These are phyloP conservation scores for Yarrowia hollandica DNA, from an alignment of 805 yeast species.

Conservation along the genomic window DNA sequence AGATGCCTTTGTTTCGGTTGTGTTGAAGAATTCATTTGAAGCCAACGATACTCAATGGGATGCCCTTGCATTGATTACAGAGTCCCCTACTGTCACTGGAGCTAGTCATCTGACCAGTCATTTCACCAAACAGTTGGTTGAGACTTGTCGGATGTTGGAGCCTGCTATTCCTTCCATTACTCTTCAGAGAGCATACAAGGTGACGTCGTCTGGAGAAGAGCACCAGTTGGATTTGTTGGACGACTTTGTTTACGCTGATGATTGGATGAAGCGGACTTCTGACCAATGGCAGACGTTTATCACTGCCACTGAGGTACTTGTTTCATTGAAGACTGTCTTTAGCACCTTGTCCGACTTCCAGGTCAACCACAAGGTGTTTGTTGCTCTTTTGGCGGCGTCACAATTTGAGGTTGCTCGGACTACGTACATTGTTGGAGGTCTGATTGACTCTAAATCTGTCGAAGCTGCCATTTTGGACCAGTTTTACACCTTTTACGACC, in stretches of 20 bases:
- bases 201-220: background rate
- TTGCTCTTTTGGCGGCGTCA: slow-evolving; percentile 34
- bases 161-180: slow-evolving; percentile 24
- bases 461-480: slow-evolving; percentile 32
- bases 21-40: slow-evolving; percentile 10
- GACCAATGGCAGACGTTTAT: slow-evolving; percentile 16
- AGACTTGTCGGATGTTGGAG: slow-evolving; percentile 18
- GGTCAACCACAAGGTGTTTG: slow-evolving; percentile 31
- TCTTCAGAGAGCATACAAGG: slow-evolving; percentile 2
- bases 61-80: background rate
- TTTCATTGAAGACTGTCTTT: slow-evolving; percentile 8
- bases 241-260: slow-evolving; percentile 18
- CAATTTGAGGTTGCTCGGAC: slow-evolving; percentile 36
- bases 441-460: background rate
- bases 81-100: background rate
- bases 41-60: slow-evolving; percentile 21
- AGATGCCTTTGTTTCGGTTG: background rate
- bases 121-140: slow-evolving; percentile 14
- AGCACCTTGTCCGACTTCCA: slow-evolving; percentile 27
- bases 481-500: slow-evolving; percentile 48
- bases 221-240: background rate
- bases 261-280: slow-evolving; percentile 7
- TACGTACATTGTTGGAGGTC: slow-evolving; percentile 9
- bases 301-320: background rate
- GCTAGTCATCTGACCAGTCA: background rate